These are phyloP conservation scores for Debaryomyces fabryi DNA, from an alignment of 1,139 yeast genomes.

Conservation along the genomic window DNA sequence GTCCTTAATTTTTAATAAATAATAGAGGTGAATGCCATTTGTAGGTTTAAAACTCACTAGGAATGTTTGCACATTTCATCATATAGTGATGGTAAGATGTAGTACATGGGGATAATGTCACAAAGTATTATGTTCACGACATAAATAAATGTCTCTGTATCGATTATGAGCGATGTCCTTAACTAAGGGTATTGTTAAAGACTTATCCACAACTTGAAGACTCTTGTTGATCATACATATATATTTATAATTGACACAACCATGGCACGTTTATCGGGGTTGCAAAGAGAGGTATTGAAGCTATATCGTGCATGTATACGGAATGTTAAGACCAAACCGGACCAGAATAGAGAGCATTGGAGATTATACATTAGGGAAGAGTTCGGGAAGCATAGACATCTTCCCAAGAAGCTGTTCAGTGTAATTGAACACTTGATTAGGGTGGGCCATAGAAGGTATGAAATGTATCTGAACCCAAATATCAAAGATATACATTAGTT, in stretches of 20 bases:
- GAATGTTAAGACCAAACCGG: constrained; percentile 58
- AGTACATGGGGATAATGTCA: background rate
- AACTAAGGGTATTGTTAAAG: background rate
- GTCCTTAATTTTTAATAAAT: background rate
- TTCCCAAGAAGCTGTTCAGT: constrained; percentile 79
- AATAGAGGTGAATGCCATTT: background rate
- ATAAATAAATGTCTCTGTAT: background rate
- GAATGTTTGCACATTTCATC: too few species aligned
- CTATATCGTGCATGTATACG: constrained; percentile 64
- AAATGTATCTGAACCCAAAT: constrained; percentile 68
- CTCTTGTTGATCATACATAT: background rate
- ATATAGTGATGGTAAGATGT: too few species aligned
- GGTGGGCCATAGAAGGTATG: constrained; percentile 71
- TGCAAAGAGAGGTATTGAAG: constrained; percentile 65
- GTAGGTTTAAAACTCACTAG: too few species aligned
- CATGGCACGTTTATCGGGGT: constrained; percentile 56
- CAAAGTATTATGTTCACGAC: background rate
- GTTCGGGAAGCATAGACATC: constrained; percentile 58
- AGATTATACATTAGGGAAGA: constrained; percentile 52
- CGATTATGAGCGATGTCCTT: background rate
- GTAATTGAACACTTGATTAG: constrained; percentile 86
- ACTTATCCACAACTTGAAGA: background rate
- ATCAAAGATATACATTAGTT: constrained; percentile 62
- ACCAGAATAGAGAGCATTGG: constrained; percentile 48
- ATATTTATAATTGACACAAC: background rate